phyloP scores from a whole-genome alignment of 345 rosid species.

The Abelmoschus esculentus region DNA sequence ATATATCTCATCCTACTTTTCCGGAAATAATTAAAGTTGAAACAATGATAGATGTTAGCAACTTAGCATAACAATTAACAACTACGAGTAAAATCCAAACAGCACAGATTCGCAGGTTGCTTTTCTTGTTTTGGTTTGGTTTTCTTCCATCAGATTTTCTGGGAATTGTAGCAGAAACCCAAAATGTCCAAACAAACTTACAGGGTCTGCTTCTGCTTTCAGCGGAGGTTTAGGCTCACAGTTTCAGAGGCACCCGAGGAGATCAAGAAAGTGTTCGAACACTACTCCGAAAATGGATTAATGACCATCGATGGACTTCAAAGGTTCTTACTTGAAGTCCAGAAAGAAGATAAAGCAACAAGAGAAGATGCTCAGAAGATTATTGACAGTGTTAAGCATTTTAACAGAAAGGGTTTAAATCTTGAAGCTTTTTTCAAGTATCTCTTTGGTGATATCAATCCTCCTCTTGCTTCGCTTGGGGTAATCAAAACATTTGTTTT shows the following conservation, averaged over 20 bases:
- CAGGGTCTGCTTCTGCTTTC: constrained; percentile 28
- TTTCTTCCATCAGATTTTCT: not conserved
- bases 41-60: too few relatives aligned
- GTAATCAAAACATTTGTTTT: constrained; percentile 20
- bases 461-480: constrained; percentile 43
- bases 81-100: not conserved
- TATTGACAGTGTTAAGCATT: constrained; percentile 35
- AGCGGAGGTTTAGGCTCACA: constrained; percentile 40
- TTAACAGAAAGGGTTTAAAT: constrained; percentile 47
- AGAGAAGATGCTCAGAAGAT: constrained; percentile 57
- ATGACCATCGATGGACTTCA: constrained; percentile 50
- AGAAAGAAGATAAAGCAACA: constrained; percentile 44
- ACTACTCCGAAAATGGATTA: constrained; percentile 52
- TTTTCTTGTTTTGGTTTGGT: not conserved
- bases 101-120: not conserved
- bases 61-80: not conserved
- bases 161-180: not conserved
- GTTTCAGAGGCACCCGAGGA: constrained; percentile 54
- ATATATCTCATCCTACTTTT: not conserved
- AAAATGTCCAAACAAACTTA: constrained; percentile 59
- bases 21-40: not conserved
- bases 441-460: constrained; percentile 40
- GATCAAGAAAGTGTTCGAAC: constrained; percentile 43
- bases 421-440: constrained; percentile 66
- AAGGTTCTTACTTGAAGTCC: constrained; percentile 53